Conservation (phyloP, 352 stramenopile genomes). For the Globisporangium mamillatum region DNA sequence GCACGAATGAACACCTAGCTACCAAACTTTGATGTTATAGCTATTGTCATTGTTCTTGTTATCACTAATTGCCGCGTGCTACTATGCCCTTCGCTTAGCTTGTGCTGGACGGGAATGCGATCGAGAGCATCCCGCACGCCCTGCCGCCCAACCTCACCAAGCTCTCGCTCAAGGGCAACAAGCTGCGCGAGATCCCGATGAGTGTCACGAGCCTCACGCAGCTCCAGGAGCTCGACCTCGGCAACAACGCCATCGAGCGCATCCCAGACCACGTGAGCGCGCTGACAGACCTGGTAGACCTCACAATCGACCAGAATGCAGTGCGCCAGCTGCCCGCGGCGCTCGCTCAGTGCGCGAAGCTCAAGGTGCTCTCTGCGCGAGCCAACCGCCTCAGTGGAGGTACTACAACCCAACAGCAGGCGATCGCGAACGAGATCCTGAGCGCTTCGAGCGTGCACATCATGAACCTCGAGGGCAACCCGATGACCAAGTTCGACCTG, state of each 20-base stretch:
- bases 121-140: conserved; percentile 46
- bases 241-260: conserved; percentile 45
- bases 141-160: conserved; percentile 75
- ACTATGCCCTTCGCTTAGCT: conserved; percentile 31
- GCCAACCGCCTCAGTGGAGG: conserved; percentile 42
- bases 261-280: conserved; percentile 46
- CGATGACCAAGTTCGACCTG: conserved; percentile 74
- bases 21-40: neutral
- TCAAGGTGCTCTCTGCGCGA: conserved; percentile 71
- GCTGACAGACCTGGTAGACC: conserved; percentile 55
- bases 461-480: conserved; percentile 81
- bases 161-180: conserved; percentile 70
- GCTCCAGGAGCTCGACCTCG: conserved; percentile 72
- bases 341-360: conserved; percentile 57
- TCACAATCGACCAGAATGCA: conserved; percentile 65
- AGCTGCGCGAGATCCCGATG: conserved; percentile 37
- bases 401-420: conserved; percentile 31
- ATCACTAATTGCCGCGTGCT: neutral
- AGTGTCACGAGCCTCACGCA: conserved; percentile 43
- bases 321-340: conserved; percentile 40
- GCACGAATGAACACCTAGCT: neutral
- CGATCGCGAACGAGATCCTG: conserved; percentile 60
- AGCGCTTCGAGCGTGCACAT: conserved; percentile 63
- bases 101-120: conserved; percentile 69
- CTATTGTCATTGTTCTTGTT: neutral